Evolutionary conservation across 148 eudicot species (phyloP), one percentile per base, ranked within the genome.

Genomic region (Dianthus caryophyllus): DNA sequence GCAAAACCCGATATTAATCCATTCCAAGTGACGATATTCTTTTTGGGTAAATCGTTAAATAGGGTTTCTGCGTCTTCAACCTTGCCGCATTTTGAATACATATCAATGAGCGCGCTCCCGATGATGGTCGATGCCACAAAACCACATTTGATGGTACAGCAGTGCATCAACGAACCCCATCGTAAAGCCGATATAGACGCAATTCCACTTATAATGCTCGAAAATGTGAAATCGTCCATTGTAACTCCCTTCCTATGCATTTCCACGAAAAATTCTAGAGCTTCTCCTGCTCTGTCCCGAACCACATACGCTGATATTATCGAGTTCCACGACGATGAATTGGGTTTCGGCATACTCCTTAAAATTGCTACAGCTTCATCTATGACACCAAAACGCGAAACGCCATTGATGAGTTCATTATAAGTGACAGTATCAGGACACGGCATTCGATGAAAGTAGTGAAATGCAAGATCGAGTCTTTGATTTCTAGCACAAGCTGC

Each of bases 21-120:
- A 50, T 87, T 87, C 97, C 97, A 91, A 47, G 93, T 83, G 24
- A 91, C 81, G n/a, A 87, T 67, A 68, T 91, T 91, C 72, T 78
- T 91, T 27, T 33, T 46, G 12, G 90, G 87, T 43, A 88, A 29
- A 22, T 70, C 53, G 5, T 55, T 41, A 69, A 86, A 91, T n/a
- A 86, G 8, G 15, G 65, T 29, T 69, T 91, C 88, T 0, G 87
- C 91, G 16, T 79, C 77, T 21, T 70, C 36, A n/a, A 73, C 73
- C 41, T 73, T 76, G 44, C 97, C 96, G 39, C 92, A 88, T 69
- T 88, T 91, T 3, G 86, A 91, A 73, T 91, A 91, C 97, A 86
- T 82, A 76, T 84, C 89, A 50, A 84, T 69, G 49, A 91, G 73
- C 25, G 97, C 92, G 59, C 83, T 88, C 16, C 97, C 96, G 61